Evolutionary conservation across 1,284 basidiomycete genomes (phyloP), one percentile per base, ranked within the genome.

Genomic region (Omphalotus olearius): DNA sequence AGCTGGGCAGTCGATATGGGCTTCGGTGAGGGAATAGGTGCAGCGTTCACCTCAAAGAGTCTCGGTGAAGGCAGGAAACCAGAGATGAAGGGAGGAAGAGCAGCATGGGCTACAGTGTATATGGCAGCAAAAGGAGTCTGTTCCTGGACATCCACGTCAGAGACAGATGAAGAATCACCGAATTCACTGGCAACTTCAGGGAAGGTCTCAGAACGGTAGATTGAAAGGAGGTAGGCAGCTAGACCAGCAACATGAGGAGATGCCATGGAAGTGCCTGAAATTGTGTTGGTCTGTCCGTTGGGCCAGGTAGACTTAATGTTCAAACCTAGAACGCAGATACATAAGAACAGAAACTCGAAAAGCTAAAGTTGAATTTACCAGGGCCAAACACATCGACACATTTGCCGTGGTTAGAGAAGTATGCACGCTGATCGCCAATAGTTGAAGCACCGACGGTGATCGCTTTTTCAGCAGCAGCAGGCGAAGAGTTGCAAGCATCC

Each of bases 391-490:
- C 77, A 64, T 94, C 88, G 50, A 93, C 88, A 62, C 90, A 92
- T 58, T 71, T 56, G 41, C 89, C 89, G 57, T 75, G 75, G 75
- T 91, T 92, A 63, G 85, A 88, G 76, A 95, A 96, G 76, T 92
- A 93, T 30, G 93, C 93, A 52, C 90, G 84, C 56, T 87, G 84
- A 64, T 97, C 93, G 46, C 67, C 74, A 38, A 92, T 74, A 23
- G 88, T 89, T 3, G 88, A 88, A 20, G 91, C 91, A 57, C 88
- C 93, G 50, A 96, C 91, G 45, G 93, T 95, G 57, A 96, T 79
- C 14, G 91, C 88, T 41, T 83, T 77, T 68, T 80, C 71, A 16
- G 89, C 76, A 9, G 78, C 75, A 25, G 91, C 92, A 47, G 91
- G 92, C 4, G 91, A 93, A 67, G 85, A 92, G 57, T 77, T 74